Evolutionary conservation across 140 eudicot species (phyloP).

Genomic region (Oenanthe javanica): DNA sequence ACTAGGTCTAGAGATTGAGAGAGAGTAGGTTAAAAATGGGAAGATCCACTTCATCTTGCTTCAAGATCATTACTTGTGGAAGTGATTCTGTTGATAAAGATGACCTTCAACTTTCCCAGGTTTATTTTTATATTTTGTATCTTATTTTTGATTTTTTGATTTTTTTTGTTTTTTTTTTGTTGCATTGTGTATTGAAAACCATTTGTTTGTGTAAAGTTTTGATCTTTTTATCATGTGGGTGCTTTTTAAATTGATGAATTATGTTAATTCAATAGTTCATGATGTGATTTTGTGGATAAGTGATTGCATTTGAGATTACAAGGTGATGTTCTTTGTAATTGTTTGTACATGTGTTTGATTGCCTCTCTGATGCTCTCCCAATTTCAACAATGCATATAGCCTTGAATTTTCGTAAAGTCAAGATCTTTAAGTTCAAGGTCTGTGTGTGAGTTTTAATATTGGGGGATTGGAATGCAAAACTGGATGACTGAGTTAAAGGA

Average conservation of each 20-base stretch:
- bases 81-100: slow-evolving; percentile 45
- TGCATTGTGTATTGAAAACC: neutral
- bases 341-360: neutral
- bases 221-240: neutral
- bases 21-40: slow-evolving; percentile 28
- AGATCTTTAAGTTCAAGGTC: neutral
- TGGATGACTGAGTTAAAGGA: neutral
- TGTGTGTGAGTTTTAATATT: neutral
- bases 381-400: neutral
- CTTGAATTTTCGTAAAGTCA: neutral
- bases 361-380: neutral
- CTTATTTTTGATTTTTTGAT: no score
- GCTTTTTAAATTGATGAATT: neutral
- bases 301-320: neutral
- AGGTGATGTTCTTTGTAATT: neutral
- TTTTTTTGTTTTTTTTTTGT: neutral
- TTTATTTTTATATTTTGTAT: neutral
- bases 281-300: neutral
- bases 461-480: neutral
- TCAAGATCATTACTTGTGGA: slow-evolving; percentile 63
- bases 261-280: neutral
- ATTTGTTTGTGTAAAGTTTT: neutral
- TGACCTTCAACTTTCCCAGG: slow-evolving; percentile 46
- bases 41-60: slow-evolving; percentile 60
- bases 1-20: neutral